These are phyloP conservation scores for Aechmea fasciata DNA, from an alignment of 176 grass and related monocot genomes.

Conservation along the genomic window DNA sequence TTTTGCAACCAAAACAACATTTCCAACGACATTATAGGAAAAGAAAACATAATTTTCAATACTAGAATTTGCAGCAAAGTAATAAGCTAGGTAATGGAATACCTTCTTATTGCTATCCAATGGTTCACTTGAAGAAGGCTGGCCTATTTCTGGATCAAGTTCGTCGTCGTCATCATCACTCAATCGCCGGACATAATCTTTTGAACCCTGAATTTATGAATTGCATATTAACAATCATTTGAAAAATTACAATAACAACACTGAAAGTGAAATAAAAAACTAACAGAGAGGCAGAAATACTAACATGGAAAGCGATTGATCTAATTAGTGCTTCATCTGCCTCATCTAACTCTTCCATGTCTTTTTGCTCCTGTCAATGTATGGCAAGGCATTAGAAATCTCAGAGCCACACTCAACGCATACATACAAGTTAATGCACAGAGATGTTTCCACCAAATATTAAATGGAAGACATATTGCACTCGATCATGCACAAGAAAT, in stretches of 20 bases:
- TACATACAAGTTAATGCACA: background rate
- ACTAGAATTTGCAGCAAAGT: background rate
- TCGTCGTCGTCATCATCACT: constrained; percentile 48
- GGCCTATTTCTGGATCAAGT: constrained; percentile 28
- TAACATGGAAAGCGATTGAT: constrained; percentile 74
- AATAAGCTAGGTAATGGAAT: constrained; percentile 5
- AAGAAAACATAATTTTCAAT: no score
- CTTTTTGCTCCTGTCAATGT: constrained; percentile 42
- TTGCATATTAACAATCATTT: constrained; percentile 1
- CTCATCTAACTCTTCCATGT: constrained; percentile 65
- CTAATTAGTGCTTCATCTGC: constrained; percentile 84
- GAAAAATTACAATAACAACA: background rate
- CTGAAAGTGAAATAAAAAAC: constrained; percentile 15
- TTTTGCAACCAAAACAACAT: no score
- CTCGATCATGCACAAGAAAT: no score
- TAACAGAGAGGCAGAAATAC: constrained; percentile 17
- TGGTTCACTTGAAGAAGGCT: constrained; percentile 12
- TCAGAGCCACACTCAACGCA: constrained; percentile 8
- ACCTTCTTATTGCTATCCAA: constrained; percentile 23
- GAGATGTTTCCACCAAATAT: constrained; percentile 5
- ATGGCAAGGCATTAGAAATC: constrained; percentile 11
- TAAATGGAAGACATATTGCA: background rate
- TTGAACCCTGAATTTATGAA: constrained; percentile 47
- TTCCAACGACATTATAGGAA: no score
- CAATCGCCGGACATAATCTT: constrained; percentile 77